Evolutionary conservation across 371 early-diverging fungal species (phyloP), one percentile per base, ranked within the genome.

Genomic region (Batrachochytrium dendrobatidis): DNA sequence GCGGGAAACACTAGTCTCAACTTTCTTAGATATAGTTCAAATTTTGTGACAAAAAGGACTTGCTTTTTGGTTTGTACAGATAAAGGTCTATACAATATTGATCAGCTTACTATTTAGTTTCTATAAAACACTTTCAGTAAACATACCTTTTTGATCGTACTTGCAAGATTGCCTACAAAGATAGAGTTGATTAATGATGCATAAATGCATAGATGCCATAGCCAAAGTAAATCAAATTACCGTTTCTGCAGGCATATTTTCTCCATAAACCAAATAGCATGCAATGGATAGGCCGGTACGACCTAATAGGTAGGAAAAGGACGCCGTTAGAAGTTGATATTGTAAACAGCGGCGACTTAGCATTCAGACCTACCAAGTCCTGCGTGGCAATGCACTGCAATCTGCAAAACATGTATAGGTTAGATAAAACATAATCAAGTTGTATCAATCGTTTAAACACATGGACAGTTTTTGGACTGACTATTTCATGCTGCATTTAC

Each of bases 351-450:
- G 33, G 4, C 34, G n/a, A 25, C 20, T 15, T 15, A 20, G 20
- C 39, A 39, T 39, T 20, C 26, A 17, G 28, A 24, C 22, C 8
- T 51, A 67, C 68, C 68, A 2, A 76, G 56, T 3, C 79, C 79
- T 0, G 79, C 79, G 45, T 78, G 79, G 58, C 79, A 78, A 58
- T 78, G 79, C 18, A 78, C 74, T 15, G 76, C 67, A 45, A 71
- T 62, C 65, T 70, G 46, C 18, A 17, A 28, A 58, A 8, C 24
- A 20, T 15, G 46, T 61, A 15, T 5, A 29, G 56, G 39, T n/a
- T n/a, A n/a, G n/a, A n/a, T n/a, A n/a, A n/a, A n/a, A n/a, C n/a
- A n/a, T n/a, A n/a, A n/a, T n/a, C n/a, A n/a, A n/a, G n/a, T n/a
- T n/a, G n/a, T n/a, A n/a, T n/a, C n/a, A n/a, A n/a, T n/a, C n/a